Evolutionary conservation across 345 rosid genomes (phyloP).

Genomic region (Hibiscus tridactylites): DNA sequence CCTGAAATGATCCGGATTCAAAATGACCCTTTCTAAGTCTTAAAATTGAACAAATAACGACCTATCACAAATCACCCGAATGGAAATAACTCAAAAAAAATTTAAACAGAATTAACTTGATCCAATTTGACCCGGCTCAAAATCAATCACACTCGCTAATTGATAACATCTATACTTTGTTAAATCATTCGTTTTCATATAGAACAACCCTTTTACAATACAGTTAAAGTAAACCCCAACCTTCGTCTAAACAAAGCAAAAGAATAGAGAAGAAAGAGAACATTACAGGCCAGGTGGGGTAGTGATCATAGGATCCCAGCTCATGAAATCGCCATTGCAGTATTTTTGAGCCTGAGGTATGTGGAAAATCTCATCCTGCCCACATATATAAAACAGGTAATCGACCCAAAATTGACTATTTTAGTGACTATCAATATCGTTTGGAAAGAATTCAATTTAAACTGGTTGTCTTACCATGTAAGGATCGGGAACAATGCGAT

Average conservation of each 20-base stretch:
- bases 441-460: neutral
- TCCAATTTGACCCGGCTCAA: no score
- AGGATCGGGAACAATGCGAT: slow-evolving; percentile 62
- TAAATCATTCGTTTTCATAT: neutral
- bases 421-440: neutral
- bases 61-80: no score
- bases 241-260: neutral
- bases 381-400: neutral
- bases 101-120: no score
- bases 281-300: slow-evolving; percentile 93
- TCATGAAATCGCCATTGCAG: slow-evolving; percentile 64
- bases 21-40: no score
- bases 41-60: no score
- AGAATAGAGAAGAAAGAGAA: slow-evolving; percentile 1
- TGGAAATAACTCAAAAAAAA: no score
- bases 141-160: no score
- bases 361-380: slow-evolving; percentile 95
- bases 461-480: slow-evolving; percentile 54
- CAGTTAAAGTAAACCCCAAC: neutral
- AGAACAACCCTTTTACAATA: neutral
- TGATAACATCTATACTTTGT: neutral
- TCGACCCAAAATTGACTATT: neutral
- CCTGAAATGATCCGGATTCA: no score
- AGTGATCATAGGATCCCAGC: slow-evolving; percentile 99
- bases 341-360: slow-evolving; percentile 84